Conservation (phyloP, 805 yeast genomes). For the Teunomyces funiuensis region DNA sequence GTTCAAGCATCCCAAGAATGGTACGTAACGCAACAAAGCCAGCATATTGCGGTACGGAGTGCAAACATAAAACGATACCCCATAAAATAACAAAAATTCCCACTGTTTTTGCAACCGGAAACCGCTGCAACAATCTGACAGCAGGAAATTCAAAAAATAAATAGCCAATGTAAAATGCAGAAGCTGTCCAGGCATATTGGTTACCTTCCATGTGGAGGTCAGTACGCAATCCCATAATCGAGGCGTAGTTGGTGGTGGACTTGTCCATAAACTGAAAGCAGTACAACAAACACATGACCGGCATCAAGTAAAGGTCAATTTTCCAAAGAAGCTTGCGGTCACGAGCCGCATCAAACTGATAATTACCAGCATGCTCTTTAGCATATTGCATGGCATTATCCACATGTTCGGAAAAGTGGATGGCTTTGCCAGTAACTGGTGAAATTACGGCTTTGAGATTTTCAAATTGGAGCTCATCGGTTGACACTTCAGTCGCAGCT, state of each 20-base stretch:
- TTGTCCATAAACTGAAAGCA: conserved; percentile 63
- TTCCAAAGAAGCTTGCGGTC: conserved; percentile 43
- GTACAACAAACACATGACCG: conserved; percentile 50
- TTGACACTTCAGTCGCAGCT: neutral
- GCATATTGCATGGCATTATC: neutral
- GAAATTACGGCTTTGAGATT: neutral
- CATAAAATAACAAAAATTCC: conserved; percentile 53
- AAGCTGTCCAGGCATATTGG: conserved; percentile 44
- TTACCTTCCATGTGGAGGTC: conserved; percentile 47
- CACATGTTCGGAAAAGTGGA: neutral
- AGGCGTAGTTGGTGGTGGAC: conserved; percentile 49
- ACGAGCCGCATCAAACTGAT: neutral
- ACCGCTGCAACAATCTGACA: conserved; percentile 47
- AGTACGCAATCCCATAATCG: conserved; percentile 49
- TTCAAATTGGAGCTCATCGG: neutral
- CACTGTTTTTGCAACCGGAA: conserved; percentile 55
- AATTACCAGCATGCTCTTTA: neutral
- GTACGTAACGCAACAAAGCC: conserved; percentile 40
- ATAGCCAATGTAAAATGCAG: conserved; percentile 56
- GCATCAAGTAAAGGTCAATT: conserved; percentile 51
- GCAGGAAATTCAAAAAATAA: conserved; percentile 55
- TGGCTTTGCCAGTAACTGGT: neutral
- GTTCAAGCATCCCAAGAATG: conserved; percentile 40
- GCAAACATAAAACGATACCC: conserved; percentile 59
- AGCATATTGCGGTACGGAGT: conserved; percentile 47